Evolutionary conservation across 177 flowering plant species (phyloP), one percentile per base, ranked within the genome.

Genomic region (Vitis hybrid): DNA sequence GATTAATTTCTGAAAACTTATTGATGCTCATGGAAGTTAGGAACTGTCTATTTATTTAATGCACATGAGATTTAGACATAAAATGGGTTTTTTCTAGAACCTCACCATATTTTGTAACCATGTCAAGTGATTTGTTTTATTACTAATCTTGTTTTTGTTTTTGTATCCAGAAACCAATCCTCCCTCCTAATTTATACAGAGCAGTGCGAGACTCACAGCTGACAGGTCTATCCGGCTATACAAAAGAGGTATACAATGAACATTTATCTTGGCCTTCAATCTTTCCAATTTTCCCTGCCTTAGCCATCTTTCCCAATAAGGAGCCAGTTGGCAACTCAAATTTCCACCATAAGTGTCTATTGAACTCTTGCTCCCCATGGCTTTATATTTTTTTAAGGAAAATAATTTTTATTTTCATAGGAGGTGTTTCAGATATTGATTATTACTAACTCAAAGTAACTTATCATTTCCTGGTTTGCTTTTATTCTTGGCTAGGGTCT

Each of bases 201-300:
- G 84, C 78, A 64, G 80, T 93, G 68, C 87, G 99, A 31, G 95
- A 92, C 73, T 81, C 98, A 62, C 97, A 96, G 59, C 97, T 96
- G 50, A 39, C 88, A 50, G 99, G 99, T 67, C 16, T 93, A 82
- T 90, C 93, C 7, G 99, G 98, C 69, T 90, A 86, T 86, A 74
- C 98, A 67, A 96, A 84, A 69, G 87, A 89, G 97, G 98, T 94
- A 81, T 12, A 34, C 49, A 16, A 60, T 5, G 48, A 29, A 50
- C 48, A 26, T 68, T 66, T 60, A 48, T 67, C 10, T 19, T 49
- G 1, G 22, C 58, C 16, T 59, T 16, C 14, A 56, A 45, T 18
- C 16, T 56, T 11, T 4, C 20, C 19, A 22, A 2, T 62, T 8
- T 50, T 56, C 39, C 31, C 55, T 55, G 12, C 50, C 31, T n/a